Percentiles rank a stretch among this genome's conserved stretches.
Conservation (phyloP, 257 asterid species). For the Plantago major region DNA sequence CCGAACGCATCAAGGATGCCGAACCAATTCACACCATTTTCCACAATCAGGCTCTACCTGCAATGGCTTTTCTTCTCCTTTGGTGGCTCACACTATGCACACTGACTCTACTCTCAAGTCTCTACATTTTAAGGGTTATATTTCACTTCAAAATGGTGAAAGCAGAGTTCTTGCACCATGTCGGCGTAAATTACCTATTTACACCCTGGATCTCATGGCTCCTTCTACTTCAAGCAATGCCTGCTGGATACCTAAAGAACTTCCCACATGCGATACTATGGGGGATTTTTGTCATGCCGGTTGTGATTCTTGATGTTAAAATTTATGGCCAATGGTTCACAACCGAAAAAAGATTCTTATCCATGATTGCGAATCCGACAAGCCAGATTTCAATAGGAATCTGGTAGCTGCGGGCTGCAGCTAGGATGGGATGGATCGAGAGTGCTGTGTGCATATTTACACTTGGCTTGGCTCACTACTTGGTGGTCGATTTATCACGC, state of each 20-base stretch:
- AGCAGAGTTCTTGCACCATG: conserved; percentile 32
- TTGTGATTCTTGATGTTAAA: conserved; percentile 36
- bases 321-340: conserved; percentile 59
- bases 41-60: conserved; percentile 24
- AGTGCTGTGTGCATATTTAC: conserved; percentile 38
- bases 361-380: conserved; percentile 45
- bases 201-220: conserved; percentile 50
- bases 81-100: conserved; percentile 40
- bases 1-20: conserved; percentile 15
- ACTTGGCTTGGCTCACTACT: conserved; percentile 36
- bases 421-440: conserved; percentile 40
- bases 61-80: conserved; percentile 30
- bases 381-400: conserved; percentile 48
- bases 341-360: conserved; percentile 37
- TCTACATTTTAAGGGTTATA: conserved; percentile 30
- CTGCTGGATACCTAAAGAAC: conserved; percentile 3
- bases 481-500: conserved; percentile 43
- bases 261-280: neutral
- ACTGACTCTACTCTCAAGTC: conserved; percentile 24
- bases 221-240: conserved; percentile 28
- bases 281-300: conserved; percentile 30
- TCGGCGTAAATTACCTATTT: conserved; percentile 38
- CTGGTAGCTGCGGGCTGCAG: conserved; percentile 43
- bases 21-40: conserved; percentile 12
- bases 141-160: conserved; percentile 31